These are phyloP conservation scores for Dactylellina parvicollis DNA, from an alignment of 2,329 filamentous ascomycete genomes.

Conservation along the genomic window DNA sequence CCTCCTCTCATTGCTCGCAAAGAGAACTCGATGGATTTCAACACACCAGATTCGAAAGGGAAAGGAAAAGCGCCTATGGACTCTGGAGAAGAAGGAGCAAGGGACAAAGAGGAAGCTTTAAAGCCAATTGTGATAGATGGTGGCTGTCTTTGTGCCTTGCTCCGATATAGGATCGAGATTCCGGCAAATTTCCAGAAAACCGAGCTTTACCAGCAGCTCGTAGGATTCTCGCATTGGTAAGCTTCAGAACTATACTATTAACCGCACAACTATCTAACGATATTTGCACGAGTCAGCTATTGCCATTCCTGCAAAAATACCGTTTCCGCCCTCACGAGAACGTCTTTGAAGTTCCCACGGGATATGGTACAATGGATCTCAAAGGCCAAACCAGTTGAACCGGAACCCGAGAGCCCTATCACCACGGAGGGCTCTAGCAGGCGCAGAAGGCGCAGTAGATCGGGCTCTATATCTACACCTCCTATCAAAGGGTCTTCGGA, in stretches of 20 bases:
- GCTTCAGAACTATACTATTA: neutral
- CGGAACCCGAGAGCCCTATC: constrained; percentile 11
- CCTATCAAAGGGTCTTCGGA: neutral
- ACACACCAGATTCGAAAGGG: neutral
- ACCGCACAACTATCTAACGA: neutral
- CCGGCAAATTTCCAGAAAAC: constrained; percentile 39
- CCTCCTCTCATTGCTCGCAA: neutral
- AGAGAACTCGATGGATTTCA: constrained; percentile 3
- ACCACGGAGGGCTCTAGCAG: neutral
- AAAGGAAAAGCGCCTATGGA: neutral
- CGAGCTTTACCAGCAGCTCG: constrained; percentile 36
- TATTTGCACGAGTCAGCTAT: constrained; percentile 12
- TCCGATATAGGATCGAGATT: constrained; percentile 35
- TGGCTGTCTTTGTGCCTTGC: constrained; percentile 35
- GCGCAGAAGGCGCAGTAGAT: constrained; percentile 24
- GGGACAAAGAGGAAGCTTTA: neutral
- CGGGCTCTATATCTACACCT: neutral
- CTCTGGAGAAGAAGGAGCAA: neutral
- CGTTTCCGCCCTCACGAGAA: constrained; percentile 30
- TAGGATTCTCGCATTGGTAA: constrained; percentile 49
- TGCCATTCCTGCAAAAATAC: constrained; percentile 42
- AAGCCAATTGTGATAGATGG: constrained; percentile 41
- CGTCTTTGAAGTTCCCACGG: constrained; percentile 36
- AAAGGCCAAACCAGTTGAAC: constrained; percentile 18
- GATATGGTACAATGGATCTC: constrained; percentile 45